These are phyloP conservation scores for Salvia rosmarinus DNA, from an alignment of 257 asterid genomes.

Conservation along the genomic window DNA sequence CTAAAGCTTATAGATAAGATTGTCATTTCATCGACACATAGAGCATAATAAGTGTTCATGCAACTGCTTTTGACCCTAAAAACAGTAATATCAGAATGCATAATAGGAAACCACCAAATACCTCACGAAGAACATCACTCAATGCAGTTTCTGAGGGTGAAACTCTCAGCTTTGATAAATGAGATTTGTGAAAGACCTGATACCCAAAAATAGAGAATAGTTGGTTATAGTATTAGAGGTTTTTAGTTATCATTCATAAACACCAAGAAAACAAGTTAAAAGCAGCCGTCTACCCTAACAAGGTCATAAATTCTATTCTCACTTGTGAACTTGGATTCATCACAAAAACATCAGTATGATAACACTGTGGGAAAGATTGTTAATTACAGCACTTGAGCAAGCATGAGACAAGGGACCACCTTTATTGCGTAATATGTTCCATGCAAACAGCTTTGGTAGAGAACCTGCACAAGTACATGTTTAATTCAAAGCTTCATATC, in stretches of 20 bases:
- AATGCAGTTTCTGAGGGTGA: conserved; percentile 99
- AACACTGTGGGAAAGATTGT: not conserved
- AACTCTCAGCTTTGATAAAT: conserved; percentile 86
- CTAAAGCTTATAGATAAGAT: not conserved
- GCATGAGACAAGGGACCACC: conserved; percentile 47
- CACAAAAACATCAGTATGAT: not conserved
- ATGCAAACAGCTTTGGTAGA: conserved; percentile 70
- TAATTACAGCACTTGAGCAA: conserved; percentile 29
- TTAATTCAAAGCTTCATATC: conserved; percentile 24
- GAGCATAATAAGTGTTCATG: conserved; percentile 19
- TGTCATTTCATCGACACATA: not conserved
- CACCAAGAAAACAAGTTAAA: conserved; percentile 13
- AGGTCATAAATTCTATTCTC: not conserved
- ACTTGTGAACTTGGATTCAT: conserved; percentile 16
- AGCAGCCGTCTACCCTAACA: conserved; percentile 13
- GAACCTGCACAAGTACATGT: conserved; percentile 60
- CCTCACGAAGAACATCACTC: conserved; percentile 99
- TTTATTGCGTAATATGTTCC: conserved; percentile 86
- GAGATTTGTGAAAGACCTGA: conserved; percentile 97
- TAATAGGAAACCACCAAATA: conserved; percentile 34
- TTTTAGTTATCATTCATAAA: conserved; percentile 24
- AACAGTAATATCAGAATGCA: conserved; percentile 5
- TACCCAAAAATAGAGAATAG: conserved; percentile 26
- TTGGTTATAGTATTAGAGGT: conserved; percentile 22
- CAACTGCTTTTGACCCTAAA: conserved; percentile 18